A percentile compares a stretch with the other conserved stretches of the same genome.
Conservation (phyloP, 2,329 filamentous ascomycete genomes). For the Fusarium avenaceum region DNA sequence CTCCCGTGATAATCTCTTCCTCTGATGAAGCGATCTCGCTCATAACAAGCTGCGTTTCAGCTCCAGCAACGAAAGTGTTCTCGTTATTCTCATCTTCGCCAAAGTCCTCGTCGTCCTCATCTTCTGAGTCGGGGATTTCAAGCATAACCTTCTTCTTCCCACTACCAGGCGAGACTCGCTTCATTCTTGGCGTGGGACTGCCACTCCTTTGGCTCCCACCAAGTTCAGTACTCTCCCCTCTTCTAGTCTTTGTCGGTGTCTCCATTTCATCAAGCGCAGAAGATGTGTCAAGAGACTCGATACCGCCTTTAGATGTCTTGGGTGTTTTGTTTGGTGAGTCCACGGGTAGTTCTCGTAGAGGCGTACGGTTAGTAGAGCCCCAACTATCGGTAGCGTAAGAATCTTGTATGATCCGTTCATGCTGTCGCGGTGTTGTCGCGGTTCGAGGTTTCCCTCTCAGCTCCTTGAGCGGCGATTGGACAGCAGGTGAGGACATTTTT, state of each 20-base stretch:
- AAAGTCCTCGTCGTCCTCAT: constrained; percentile 54
- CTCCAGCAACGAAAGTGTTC: constrained; percentile 48
- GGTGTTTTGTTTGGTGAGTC: constrained; percentile 33
- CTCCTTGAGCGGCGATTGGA: constrained; percentile 42
- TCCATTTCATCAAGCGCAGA: constrained; percentile 45
- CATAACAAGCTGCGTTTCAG: constrained; percentile 55
- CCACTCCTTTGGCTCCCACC: constrained; percentile 33
- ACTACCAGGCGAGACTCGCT: constrained; percentile 36
- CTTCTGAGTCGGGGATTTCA: constrained; percentile 67
- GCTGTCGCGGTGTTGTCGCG: constrained; percentile 32
- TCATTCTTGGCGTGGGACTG: constrained; percentile 43
- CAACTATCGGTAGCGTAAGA: constrained; percentile 59
- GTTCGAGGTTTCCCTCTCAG: constrained; percentile 43
- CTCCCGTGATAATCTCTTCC: constrained; percentile 33
- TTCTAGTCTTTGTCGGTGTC: constrained; percentile 43
- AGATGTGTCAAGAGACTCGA: constrained; percentile 40
- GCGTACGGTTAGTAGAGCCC: constrained; percentile 45
- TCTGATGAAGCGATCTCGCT: constrained; percentile 51
- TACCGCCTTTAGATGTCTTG: constrained; percentile 18
- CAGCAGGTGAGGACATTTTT: constrained; percentile 49
- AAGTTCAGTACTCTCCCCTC: constrained; percentile 41
- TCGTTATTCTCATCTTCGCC: constrained; percentile 34
- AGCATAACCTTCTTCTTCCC: constrained; percentile 37
- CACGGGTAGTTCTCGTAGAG: constrained; percentile 34
- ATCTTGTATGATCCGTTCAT: constrained; percentile 60